Evolutionary conservation across 345 rosid species (phyloP).

Genomic region (Populus alba): DNA sequence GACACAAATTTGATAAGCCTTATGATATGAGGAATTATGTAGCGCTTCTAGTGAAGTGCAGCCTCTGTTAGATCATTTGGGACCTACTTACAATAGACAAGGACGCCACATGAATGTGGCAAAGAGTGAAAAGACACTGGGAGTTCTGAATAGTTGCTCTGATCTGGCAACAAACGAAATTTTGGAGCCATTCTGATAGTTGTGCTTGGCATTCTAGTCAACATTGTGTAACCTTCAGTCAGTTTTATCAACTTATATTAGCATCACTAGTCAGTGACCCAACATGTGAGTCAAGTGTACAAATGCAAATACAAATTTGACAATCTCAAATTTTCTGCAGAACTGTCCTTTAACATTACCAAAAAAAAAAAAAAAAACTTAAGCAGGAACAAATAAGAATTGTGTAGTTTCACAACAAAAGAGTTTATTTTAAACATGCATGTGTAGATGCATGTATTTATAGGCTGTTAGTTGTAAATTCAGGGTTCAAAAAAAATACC

Average conservation of each 20-base stretch:
- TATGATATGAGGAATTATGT: background rate
- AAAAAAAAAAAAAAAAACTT: background rate
- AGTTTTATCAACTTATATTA: background rate
- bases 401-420: background rate
- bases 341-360: background rate
- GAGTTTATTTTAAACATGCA: background rate
- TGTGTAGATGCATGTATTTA: background rate
- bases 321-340: background rate
- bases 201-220: background rate
- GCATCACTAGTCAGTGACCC: background rate
- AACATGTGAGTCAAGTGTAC: too few species aligned
- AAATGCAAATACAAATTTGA: background rate
- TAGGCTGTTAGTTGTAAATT: background rate
- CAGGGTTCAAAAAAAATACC: slow-evolving; percentile 40
- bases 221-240: background rate
- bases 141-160: background rate
- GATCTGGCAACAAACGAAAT: background rate
- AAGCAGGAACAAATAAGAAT: background rate
- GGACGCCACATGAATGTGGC: background rate
- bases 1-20: background rate
- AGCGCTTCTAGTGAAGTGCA: background rate
- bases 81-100: background rate
- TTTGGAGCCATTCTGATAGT: background rate
- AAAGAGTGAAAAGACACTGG: background rate
- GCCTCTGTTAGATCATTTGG: background rate